Conservation (phyloP, 768 basidiomycete genomes). For the Boletellus sp. region DNA sequence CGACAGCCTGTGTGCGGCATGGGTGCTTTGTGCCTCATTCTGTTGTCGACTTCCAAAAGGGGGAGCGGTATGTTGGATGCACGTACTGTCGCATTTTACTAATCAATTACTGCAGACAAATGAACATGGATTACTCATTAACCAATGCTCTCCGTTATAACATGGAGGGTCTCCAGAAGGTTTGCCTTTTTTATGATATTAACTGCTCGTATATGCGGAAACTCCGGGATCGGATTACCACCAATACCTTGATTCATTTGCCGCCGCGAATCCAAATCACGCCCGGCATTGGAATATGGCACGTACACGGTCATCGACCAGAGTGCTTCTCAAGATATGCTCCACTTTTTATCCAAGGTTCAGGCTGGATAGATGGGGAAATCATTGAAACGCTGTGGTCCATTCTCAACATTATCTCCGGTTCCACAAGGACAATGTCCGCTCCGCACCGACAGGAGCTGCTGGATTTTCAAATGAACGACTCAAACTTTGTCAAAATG, state of each 20-base stretch:
- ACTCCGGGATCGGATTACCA: neutral
- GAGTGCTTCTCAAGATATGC: neutral
- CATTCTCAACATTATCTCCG: neutral
- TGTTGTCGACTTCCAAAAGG: slow-evolving; percentile 1
- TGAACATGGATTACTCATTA: slow-evolving; percentile 9
- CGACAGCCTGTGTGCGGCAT: neutral
- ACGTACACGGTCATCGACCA: slow-evolving; percentile 18
- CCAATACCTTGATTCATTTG: neutral
- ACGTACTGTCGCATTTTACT: too few relatives aligned
- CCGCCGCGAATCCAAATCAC: neutral
- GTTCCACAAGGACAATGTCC: neutral
- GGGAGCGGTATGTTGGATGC: neutral
- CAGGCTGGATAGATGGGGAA: slow-evolving; percentile 1
- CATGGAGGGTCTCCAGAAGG: neutral
- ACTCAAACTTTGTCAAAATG: too few relatives aligned
- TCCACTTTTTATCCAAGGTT: neutral
- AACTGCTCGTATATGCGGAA: slow-evolving; percentile 8
- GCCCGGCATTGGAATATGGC: slow-evolving; percentile 22
- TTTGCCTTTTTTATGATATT: neutral
- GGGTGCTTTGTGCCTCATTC: neutral
- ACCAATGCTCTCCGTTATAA: neutral
- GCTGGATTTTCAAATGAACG: too few relatives aligned
- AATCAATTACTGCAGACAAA: neutral
- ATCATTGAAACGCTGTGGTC: slow-evolving; percentile 9
- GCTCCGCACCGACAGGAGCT: neutral